Conservation (phyloP, 2,329 filamentous ascomycete species). For the Neonectria coccinea region DNA sequence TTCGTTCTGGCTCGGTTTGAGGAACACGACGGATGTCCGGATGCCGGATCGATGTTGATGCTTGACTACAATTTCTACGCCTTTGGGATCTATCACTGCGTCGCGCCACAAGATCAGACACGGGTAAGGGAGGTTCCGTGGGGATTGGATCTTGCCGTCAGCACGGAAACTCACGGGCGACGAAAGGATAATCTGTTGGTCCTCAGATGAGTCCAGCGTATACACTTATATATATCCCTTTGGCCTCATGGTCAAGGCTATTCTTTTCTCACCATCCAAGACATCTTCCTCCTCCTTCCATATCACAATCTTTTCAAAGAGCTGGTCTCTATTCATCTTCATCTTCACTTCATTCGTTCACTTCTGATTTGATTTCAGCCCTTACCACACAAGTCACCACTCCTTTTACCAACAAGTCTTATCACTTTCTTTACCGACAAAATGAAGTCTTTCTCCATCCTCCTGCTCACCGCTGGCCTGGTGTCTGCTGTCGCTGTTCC, state of each 20-base stretch:
- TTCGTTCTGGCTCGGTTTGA: neutral
- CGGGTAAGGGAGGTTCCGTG: neutral
- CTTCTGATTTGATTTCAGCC: neutral
- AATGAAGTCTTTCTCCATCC: slow-evolving; percentile 4
- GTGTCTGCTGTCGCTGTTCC: slow-evolving; percentile 1
- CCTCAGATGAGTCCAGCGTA: neutral
- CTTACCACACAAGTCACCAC: neutral
- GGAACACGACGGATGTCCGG: neutral
- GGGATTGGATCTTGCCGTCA: neutral
- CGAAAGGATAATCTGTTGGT: neutral
- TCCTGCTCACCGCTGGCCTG: neutral
- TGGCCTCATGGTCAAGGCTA: neutral
- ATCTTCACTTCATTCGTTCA: neutral
- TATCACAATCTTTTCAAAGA: neutral
- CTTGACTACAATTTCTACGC: neutral
- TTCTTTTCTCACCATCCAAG: neutral
- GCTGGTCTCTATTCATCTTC: neutral
- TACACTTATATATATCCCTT: neutral
- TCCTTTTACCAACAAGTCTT: neutral
- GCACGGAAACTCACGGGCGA: neutral
- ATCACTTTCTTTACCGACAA: neutral
- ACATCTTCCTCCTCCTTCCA: neutral
- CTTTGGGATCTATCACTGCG: neutral
- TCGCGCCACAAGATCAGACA: neutral
- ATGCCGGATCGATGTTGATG: neutral